Conservation (phyloP, 176 grass and related monocot genomes). For the Saccharum spontaneum region DNA sequence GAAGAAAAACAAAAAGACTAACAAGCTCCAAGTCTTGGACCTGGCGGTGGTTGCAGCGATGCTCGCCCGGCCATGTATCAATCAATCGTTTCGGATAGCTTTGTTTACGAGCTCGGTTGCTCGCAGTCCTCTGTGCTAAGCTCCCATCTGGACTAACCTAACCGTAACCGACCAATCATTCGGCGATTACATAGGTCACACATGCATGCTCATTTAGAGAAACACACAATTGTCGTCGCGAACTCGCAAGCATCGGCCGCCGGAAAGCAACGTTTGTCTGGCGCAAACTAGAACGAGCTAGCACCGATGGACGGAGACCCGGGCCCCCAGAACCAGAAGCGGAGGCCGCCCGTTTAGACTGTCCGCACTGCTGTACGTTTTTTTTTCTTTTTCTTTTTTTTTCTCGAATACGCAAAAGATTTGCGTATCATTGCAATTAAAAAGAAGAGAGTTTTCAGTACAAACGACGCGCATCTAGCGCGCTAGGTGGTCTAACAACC, state of each 20-base stretch:
- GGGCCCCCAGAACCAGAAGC: too few relatives aligned
- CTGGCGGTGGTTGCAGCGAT: conserved; percentile 15
- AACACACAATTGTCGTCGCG: not conserved
- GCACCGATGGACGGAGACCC: too few relatives aligned
- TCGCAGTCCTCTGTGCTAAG: not conserved
- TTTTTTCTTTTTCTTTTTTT: too few relatives aligned
- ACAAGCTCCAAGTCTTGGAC: not conserved
- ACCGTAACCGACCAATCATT: conserved; percentile 3
- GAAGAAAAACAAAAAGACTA: not conserved
- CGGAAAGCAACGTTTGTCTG: not conserved
- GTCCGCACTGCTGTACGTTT: too few relatives aligned
- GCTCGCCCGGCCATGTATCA: not conserved
- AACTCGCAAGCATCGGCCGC: not conserved
- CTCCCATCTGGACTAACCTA: not conserved
- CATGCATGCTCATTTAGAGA: too few relatives aligned
- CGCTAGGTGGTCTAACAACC: too few relatives aligned
- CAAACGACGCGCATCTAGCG: too few relatives aligned
- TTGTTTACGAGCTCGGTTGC: conserved; percentile 20
- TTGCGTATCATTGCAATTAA: too few relatives aligned
- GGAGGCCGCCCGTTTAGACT: too few relatives aligned
- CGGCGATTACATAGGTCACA: not conserved
- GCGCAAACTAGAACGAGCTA: too few relatives aligned
- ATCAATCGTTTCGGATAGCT: not conserved
- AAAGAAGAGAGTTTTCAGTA: too few relatives aligned
- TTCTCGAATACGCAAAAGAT: too few relatives aligned